Evolutionary conservation across 108 stramenopile genomes (phyloP), one percentile per base, ranked within the genome.

Genomic region (Parietichytrium sp.): DNA sequence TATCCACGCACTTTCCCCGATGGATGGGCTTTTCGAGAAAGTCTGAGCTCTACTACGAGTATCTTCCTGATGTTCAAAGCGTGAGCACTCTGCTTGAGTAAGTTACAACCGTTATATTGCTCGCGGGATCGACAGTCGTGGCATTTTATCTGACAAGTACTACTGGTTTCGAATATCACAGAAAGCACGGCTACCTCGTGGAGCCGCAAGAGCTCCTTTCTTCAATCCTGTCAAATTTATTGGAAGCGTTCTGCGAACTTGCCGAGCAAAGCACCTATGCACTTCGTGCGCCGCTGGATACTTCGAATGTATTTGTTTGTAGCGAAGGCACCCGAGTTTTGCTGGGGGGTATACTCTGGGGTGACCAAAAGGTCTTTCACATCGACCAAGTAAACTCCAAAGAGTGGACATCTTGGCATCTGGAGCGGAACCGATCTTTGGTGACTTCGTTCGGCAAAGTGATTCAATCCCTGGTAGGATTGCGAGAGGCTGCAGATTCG

Each of bases 1-100:
- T 72, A 8, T 72, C 61, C 0, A 10, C 61, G 10, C 45, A 72
- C 61, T 47, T 72, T 20, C 61, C 61, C 20, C 38, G 10, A 10
- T 72, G 61, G 61, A 72, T 72, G 61, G 61, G 61, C 33, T 72
- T 45, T 42, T 72, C 61, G 16, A 16, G 42, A 42, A 23, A 33
- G 7, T 72, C 61, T 12, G 61, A 72, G 20, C 10, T 72, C 13
- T 72, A 72, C 20, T 72, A 72, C 42, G 61, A 72, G 42, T 25
- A 72, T 25, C 29, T 72, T 72, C 15, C 15, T 25, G 42, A 25
- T 6, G n/a, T 33, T 20, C 33, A 18, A 7, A 72, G 61, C 33
- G 38, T 72, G 2, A 42, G 38, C 33, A 18, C 29, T 6, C 20
- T 72, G 38, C 20, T 72, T n/a, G 8, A 72, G 10, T n/a, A 42